Conservation (phyloP, 2,329 filamentous ascomycete genomes). For the Hymenoscyphus albidus region DNA sequence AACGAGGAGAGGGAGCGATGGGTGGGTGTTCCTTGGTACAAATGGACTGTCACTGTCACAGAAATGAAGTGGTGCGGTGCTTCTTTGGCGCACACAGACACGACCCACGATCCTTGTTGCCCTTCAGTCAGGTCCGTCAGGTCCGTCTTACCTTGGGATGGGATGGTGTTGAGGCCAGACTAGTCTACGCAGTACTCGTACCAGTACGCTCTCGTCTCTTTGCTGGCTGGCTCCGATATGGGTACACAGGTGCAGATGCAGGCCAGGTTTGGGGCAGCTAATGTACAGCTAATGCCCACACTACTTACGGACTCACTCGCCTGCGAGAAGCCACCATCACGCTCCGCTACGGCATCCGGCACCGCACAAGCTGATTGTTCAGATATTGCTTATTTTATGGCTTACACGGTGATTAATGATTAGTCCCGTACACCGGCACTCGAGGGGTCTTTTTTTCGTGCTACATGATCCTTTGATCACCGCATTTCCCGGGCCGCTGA, state of each 20-base stretch:
- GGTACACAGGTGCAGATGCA: no score
- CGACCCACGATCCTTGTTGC: neutral
- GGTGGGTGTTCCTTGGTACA: neutral
- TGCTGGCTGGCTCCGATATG: no score
- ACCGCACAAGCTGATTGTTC: neutral
- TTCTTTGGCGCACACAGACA: neutral
- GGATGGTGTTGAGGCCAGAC: no score
- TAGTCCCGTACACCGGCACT: neutral
- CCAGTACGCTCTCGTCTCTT: no score
- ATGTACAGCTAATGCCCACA: no score
- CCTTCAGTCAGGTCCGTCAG: neutral
- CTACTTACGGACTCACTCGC: no score
- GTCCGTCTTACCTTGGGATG: no score
- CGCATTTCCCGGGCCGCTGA: conserved; percentile 5
- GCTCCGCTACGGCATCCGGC: neutral
- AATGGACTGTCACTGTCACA: neutral
- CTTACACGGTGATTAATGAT: neutral
- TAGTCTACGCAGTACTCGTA: no score
- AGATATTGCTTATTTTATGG: neutral
- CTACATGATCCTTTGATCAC: neutral
- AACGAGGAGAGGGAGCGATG: neutral
- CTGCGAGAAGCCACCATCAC: no score
- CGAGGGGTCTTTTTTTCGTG: neutral
- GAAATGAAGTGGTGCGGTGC: neutral
- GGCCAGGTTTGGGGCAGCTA: no score